These are phyloP conservation scores for Boletus huronensis DNA, from an alignment of 768 basidiomycete genomes.

Conservation along the genomic window DNA sequence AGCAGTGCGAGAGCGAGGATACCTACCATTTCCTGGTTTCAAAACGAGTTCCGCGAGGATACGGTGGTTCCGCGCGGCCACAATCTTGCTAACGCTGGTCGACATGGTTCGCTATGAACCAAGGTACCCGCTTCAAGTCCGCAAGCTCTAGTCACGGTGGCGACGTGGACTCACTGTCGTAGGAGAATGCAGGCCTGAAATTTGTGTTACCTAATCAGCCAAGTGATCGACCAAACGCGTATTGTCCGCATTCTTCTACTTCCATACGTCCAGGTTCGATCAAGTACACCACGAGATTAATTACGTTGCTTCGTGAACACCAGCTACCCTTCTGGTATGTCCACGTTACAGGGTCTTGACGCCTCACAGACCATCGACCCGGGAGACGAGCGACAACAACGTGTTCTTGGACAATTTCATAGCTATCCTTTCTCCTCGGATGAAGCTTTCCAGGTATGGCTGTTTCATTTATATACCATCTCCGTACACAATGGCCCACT, in stretches of 20 bases:
- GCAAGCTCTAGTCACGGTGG: not conserved
- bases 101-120: constrained; percentile 24
- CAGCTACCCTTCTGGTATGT: constrained; percentile 13
- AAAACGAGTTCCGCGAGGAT: constrained; percentile 63
- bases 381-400: constrained; percentile 14
- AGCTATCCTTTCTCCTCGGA: constrained; percentile 55
- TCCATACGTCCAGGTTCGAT: not conserved
- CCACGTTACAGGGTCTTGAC: constrained; percentile 11
- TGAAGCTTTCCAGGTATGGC: constrained; percentile 55
- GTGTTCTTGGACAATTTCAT: constrained; percentile 33
- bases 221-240: constrained; percentile 12
- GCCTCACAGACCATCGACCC: constrained; percentile 11
- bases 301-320: constrained; percentile 14
- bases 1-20: not conserved
- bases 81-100: constrained; percentile 48
- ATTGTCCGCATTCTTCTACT: not conserved
- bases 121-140: not conserved
- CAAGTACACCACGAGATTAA: not conserved
- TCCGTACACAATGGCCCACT: not conserved
- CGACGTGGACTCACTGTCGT: not conserved
- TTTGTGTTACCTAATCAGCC: constrained; percentile 15
- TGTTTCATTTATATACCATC: not conserved
- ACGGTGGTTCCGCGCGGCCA: constrained; percentile 62
- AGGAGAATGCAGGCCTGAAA: not conserved
- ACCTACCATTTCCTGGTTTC: constrained; percentile 78